Conservation (phyloP, 352 stramenopile species). For the Globisporangium yorkense region DNA sequence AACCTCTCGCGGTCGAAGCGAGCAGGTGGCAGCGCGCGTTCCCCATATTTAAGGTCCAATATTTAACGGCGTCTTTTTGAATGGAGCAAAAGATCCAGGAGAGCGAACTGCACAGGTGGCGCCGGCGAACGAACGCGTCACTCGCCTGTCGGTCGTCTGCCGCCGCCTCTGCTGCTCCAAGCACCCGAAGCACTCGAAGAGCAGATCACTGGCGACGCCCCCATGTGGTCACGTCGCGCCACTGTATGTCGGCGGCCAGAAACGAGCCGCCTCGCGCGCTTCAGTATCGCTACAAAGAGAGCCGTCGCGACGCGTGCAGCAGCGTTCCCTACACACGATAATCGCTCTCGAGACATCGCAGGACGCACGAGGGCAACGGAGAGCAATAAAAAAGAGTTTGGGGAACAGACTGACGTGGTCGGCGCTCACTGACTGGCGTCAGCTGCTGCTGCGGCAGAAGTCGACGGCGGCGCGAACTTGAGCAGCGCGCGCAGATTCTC, state of each 20-base stretch:
- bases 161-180: neutral
- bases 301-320: too few relatives aligned
- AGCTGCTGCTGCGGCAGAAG: neutral
- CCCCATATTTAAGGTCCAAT: neutral
- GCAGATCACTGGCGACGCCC: neutral
- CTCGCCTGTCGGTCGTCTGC: neutral
- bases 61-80: neutral
- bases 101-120: neutral
- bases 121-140: neutral
- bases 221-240: slow-evolving; percentile 1
- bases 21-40: neutral
- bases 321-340: too few relatives aligned
- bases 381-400: too few relatives aligned
- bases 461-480: slow-evolving; percentile 12
- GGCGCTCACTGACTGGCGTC: neutral
- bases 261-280: neutral
- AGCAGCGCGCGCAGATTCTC: slow-evolving; percentile 63
- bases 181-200: neutral
- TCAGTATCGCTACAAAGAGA: neutral
- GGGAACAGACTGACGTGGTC: too few relatives aligned
- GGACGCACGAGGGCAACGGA: neutral
- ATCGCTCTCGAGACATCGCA: too few relatives aligned
- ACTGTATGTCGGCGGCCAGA: slow-evolving; percentile 1
- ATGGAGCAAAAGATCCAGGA: neutral
- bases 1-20: slow-evolving; percentile 3